phyloP scores from a whole-genome alignment of 441 rosid species.

The Euphorbia corollata region DNA sequence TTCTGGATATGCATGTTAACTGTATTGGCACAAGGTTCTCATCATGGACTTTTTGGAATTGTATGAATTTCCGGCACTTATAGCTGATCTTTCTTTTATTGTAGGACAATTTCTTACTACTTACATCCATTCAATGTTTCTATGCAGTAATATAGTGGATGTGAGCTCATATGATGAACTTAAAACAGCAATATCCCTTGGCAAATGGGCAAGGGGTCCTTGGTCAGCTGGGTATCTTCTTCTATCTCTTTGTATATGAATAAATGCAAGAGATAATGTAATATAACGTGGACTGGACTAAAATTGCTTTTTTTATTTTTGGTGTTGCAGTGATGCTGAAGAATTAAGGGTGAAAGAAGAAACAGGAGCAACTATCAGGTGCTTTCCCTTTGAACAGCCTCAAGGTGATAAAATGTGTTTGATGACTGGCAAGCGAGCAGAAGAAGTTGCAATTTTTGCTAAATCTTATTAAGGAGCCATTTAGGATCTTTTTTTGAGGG shows the following conservation, averaged over 20 bases:
- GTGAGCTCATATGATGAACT: constrained; percentile 80
- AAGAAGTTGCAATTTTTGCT: constrained; percentile 85
- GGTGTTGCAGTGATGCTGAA: constrained; percentile 48
- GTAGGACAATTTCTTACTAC: not conserved
- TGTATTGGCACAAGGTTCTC: not conserved
- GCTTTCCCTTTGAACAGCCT: constrained; percentile 85
- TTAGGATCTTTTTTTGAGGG: not conserved
- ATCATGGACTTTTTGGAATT: not conserved
- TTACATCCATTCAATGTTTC: constrained; percentile 7
- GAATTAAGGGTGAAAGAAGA: constrained; percentile 82
- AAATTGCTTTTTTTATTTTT: not conserved
- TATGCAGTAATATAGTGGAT: constrained; percentile 74
- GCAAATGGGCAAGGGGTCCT: constrained; percentile 93
- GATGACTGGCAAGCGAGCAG: constrained; percentile 74
- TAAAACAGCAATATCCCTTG: constrained; percentile 55
- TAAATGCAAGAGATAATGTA: not conserved
- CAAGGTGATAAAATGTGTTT: constrained; percentile 55
- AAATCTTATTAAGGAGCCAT: constrained; percentile 54
- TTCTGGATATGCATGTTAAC: not conserved
- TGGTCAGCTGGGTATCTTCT: constrained; percentile 66
- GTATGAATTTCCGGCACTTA: not conserved
- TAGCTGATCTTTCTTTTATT: not conserved
- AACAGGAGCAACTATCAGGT: constrained; percentile 84
- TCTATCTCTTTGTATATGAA: not conserved
- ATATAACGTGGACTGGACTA: not conserved